Conservation (phyloP, 768 basidiomycete genomes). For the Serendipita sp. region DNA sequence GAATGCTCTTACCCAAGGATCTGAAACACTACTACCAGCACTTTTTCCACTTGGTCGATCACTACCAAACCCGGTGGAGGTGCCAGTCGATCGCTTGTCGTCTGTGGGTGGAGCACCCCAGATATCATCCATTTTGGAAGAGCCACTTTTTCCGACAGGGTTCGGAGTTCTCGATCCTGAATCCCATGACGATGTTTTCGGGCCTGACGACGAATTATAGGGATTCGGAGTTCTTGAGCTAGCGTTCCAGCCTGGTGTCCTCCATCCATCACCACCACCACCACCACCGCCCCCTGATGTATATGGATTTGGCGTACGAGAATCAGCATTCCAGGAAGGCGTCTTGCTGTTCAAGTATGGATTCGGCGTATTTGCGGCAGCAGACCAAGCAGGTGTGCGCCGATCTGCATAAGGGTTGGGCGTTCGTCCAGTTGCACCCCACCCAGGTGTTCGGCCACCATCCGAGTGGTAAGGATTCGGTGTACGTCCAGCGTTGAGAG, state of each 20-base stretch:
- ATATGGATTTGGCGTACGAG: conserved; percentile 45
- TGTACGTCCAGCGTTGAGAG: conserved; percentile 28
- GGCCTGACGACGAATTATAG: conserved; percentile 9
- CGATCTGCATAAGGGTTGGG: conserved; percentile 36
- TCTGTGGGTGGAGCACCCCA: conserved; percentile 16
- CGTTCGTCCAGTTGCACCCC: conserved; percentile 19
- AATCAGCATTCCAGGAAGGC: conserved; percentile 37
- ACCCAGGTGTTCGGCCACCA: conserved; percentile 15
- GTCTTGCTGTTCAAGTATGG: conserved; percentile 47
- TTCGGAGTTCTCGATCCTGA: conserved; percentile 14
- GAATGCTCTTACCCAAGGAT: conserved; percentile 13
- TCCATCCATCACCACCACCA: conserved; percentile 16
- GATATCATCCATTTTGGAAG: conserved; percentile 19
- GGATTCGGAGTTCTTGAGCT: conserved; percentile 17
- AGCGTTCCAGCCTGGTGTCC: conserved; percentile 23
- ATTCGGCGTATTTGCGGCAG: conserved; percentile 51
- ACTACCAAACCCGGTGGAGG: background rate
- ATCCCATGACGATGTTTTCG: conserved; percentile 20
- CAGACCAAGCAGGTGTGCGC: conserved; percentile 55
- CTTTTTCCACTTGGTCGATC: conserved; percentile 12
- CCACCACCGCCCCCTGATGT: conserved; percentile 16
- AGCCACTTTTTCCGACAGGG: conserved; percentile 16
- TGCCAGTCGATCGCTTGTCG: background rate
- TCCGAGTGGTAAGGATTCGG: conserved; percentile 28
- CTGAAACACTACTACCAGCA: conserved; percentile 20